Base-by-base conservation (phyloP, 108 stramenopile genomes). In the Fragilaria radians region DNA sequence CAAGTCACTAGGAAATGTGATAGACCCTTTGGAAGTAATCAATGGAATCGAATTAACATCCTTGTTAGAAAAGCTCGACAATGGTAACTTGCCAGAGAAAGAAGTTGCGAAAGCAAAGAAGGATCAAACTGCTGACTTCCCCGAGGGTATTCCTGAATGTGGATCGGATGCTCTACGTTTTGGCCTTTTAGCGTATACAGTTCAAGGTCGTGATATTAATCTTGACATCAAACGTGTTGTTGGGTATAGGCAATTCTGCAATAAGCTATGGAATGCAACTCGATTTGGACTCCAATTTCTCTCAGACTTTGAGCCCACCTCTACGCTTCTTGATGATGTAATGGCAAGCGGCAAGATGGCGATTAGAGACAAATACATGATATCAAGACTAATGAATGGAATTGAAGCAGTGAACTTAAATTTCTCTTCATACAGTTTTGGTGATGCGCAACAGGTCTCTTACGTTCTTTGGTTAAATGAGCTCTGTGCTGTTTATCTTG, bases 241-340 rank as follows among this genome's bases (percentile, higher is more conserved):
- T 51, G 94, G 94, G 19, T 96, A 97, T 77, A 85, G 98, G 32
- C 75, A 93, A 62, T 99, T 99, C 85, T 97, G 98, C 65, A 99
- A 99, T 89, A 99, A 99, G 78, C 81, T 99, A 34, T 99, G 98
- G 98, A 97, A 99, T 72, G 96, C 96, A 24, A 96, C 94, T 26
- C 67, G 79, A 65, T 94, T 94, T 61, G 92, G 89, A 34, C 76
- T 94, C n/a, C 80, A 82, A 62, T 94, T 81, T 74, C 88, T 81
- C 64, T 90, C 83, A 53, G 94, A 84, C 73, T 97, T 94, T 76
- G 62, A 78, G 46, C 91, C 91, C 5, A 88, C 88, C 32, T 47
- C 88, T 1, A 93, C 85, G 23, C 69, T 92, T 21, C 46, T 92
- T 34, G 81, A 92, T 2, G 88, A 89, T 49, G 65, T 90, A 46